Percentiles rank a stretch among this genome's conserved stretches.
These are phyloP conservation scores for Xylaria multiplex DNA, from an alignment of 2,329 filamentous ascomycete species.

Conservation along the genomic window DNA sequence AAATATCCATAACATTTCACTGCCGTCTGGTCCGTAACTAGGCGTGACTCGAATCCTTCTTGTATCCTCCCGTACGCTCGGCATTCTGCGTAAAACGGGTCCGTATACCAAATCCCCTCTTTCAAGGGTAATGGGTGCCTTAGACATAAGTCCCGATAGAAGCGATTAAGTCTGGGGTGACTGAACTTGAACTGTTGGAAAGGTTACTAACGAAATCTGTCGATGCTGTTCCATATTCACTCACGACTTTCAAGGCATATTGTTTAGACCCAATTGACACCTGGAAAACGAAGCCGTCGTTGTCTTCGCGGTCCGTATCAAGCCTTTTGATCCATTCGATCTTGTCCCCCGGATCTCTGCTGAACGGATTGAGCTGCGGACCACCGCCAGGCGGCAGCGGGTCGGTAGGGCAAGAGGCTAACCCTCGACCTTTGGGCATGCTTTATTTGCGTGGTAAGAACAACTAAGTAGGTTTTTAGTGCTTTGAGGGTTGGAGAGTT, in stretches of 20 bases:
- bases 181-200: slow-evolving; percentile 14
- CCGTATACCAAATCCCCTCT: not conserved
- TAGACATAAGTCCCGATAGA: not conserved
- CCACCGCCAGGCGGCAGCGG: not conserved
- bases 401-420: not conserved
- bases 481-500: no score
- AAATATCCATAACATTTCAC: slow-evolving; percentile 19
- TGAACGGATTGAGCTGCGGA: not conserved
- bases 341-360: not conserved
- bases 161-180: not conserved
- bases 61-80: slow-evolving; percentile 22
- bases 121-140: not conserved
- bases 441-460: not conserved
- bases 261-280: not conserved
- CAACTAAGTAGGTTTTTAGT: no score
- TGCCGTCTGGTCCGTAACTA: not conserved
- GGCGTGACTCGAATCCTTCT: not conserved
- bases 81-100: slow-evolving; percentile 25
- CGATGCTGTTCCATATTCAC: not conserved
- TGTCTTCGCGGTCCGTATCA: slow-evolving; percentile 9
- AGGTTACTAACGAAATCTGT: not conserved
- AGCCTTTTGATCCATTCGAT: slow-evolving; percentile 22
- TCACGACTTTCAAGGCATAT: slow-evolving; percentile 21
- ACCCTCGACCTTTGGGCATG: not conserved
- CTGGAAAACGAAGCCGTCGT: slow-evolving; percentile 10